Base-by-base conservation (phyloP, 108 stramenopile genomes). In the Nitzschia sp. region DNA sequence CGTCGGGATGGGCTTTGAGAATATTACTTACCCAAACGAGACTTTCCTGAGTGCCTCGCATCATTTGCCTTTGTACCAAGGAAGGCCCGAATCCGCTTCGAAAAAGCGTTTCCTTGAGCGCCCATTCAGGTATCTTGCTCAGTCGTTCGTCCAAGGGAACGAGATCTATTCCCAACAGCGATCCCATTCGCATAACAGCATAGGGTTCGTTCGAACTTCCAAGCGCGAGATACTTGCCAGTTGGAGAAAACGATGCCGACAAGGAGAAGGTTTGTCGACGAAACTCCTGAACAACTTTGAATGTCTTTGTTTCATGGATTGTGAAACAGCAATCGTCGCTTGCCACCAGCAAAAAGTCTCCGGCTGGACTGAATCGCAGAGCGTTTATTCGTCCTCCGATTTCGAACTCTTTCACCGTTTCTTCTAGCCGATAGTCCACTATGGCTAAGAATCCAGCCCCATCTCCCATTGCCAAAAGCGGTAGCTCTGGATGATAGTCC, bases 11-110 rank as follows among this genome's bases (percentile, higher is more conserved):
- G 15, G 57, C 53, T 11, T 61, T 56, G 21, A 78, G 54, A n/a
- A 61, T 64, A 3, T 42, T 31, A 18, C 62, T 54, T 5, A 71
- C 58, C 46, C 66, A 51, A 5, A 31, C 38, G 6, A 68, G 18
- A 68, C 66, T 78, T 51, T 74, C 72, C 30, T 62, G 63, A 31
- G 30, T 55, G 3, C 77, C 77, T n/a, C 32, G 30, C 48, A 61
- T 13, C 71, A 78, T 78, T 19, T 66, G 71, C 1, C 77, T 64
- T 32, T 78, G 77, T 18, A 78, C n/a, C 15, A 78, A 64, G 2
- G 71, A 72, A 1, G 64, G 65, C 0, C 66, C 65, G 33, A 72
- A 48, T 15, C 70, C 66, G 35, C 77, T 78, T 51, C 77, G 29
- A 68, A 72, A 73, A 36, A 72, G 38, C 2, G 60, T 30, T 63